These are phyloP conservation scores for Arachis hypogaea DNA, from an alignment of 306 rosid genomes.

Conservation along the genomic window DNA sequence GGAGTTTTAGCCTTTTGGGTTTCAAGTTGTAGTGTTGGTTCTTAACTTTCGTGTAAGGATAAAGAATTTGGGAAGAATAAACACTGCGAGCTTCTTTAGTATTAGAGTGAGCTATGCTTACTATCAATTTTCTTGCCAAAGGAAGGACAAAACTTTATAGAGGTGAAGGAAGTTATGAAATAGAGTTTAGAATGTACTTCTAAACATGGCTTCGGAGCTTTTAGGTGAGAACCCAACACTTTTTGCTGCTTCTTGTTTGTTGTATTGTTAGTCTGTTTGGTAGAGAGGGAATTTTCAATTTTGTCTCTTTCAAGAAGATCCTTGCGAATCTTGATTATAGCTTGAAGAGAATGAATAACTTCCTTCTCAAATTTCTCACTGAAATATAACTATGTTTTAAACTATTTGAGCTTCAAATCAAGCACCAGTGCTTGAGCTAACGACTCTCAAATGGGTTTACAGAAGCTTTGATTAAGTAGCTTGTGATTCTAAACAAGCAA, in stretches of 20 bases:
- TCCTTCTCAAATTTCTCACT: not conserved
- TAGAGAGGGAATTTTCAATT: not conserved
- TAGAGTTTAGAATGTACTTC: not conserved
- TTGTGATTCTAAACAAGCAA: not conserved
- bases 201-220: not conserved
- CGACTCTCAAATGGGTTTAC: not conserved
- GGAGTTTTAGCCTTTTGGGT: not conserved
- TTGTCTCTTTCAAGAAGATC: not conserved
- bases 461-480: not conserved
- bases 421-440: not conserved
- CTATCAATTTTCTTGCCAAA: too few species aligned
- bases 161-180: not conserved
- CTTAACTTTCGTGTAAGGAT: not conserved
- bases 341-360: constrained; percentile 1
- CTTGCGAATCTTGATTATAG: not conserved
- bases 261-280: not conserved
- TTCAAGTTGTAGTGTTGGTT: not conserved
- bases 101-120: too few species aligned
- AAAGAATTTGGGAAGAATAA: not conserved
- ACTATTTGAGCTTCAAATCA: not conserved
- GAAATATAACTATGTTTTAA: not conserved
- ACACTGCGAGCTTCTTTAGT: too few species aligned
- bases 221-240: not conserved
- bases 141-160: too few species aligned
- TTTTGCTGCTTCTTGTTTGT: not conserved